Conservation (phyloP, 306 rosid genomes). For the Dalbergia oliveri region DNA sequence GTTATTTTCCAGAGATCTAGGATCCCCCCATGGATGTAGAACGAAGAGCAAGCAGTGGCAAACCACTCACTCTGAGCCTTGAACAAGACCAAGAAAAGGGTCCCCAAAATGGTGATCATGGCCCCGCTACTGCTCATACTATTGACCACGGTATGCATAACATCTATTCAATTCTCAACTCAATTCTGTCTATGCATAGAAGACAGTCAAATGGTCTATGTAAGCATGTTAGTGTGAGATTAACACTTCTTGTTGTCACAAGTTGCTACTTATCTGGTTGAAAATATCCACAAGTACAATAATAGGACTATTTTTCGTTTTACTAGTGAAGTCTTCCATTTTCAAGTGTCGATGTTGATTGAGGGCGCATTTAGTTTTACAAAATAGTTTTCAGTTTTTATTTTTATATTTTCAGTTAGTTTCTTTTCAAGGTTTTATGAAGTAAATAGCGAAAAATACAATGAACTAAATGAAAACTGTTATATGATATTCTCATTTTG, state of each 20-base stretch:
- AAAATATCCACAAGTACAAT: background rate
- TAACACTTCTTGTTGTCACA: too few species aligned
- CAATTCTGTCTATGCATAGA: background rate
- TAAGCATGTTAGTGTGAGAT: too few species aligned
- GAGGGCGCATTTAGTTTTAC: background rate
- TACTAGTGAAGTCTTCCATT: background rate
- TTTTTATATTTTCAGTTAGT: too few species aligned
- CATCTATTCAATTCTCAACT: background rate
- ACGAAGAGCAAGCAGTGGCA: conserved; percentile 22
- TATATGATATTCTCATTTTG: too few species aligned
- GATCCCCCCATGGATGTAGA: conserved; percentile 50
- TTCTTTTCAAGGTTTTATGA: too few species aligned
- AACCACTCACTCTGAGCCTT: conserved; percentile 41
- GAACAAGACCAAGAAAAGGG: conserved; percentile 46
- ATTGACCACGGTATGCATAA: conserved; percentile 55
- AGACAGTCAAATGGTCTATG: background rate
- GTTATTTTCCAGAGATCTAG: background rate
- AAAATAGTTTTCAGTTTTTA: too few species aligned
- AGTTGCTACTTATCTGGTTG: too few species aligned
- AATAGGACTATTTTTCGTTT: too few species aligned
- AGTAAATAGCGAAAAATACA: too few species aligned
- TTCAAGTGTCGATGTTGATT: background rate
- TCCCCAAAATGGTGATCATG: conserved; percentile 35
- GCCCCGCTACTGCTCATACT: conserved; percentile 61
- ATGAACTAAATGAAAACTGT: too few species aligned